A percentile compares a stretch with the other conserved stretches of the same genome.
phyloP scores from a whole-genome alignment of 768 basidiomycete genomes.

The Lepiota venenata region DNA sequence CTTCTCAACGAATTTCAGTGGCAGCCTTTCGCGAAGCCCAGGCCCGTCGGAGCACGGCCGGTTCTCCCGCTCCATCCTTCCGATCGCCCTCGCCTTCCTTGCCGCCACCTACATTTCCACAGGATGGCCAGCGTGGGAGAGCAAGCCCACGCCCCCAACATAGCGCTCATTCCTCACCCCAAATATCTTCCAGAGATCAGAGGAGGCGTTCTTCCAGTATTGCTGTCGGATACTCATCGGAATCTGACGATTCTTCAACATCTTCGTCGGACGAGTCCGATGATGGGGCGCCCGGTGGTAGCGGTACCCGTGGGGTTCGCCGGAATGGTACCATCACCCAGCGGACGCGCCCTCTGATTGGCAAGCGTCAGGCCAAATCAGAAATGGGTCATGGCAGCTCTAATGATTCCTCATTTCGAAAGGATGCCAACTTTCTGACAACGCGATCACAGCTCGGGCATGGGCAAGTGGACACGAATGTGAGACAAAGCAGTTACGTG shows the following conservation, averaged over 20 bases:
- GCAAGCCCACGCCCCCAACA: constrained; percentile 22
- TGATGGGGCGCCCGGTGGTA: constrained; percentile 15
- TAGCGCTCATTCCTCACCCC: constrained; percentile 13
- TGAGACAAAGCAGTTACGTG: constrained; percentile 7
- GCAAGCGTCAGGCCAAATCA: constrained; percentile 31
- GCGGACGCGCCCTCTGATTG: constrained; percentile 14
- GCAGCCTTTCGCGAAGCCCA: constrained; percentile 81
- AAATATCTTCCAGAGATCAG: not conserved
- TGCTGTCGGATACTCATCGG: constrained; percentile 23
- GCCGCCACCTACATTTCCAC: constrained; percentile 14
- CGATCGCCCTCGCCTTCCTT: constrained; percentile 36
- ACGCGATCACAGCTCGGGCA: constrained; percentile 27
- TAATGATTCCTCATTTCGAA: constrained; percentile 16
- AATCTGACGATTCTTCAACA: constrained; percentile 25
- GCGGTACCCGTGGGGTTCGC: constrained; percentile 19
- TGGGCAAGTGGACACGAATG: constrained; percentile 14
- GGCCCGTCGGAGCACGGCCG: constrained; percentile 58
- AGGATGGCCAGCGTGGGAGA: constrained; percentile 20
- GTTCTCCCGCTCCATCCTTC: constrained; percentile 55
- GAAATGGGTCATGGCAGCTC: constrained; percentile 37
- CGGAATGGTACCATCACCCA: constrained; percentile 13
- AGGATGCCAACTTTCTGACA: constrained; percentile 13
- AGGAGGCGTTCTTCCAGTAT: constrained; percentile 21
- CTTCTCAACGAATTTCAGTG: constrained; percentile 73
- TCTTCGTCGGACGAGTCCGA: constrained; percentile 16